Base-by-base conservation (phyloP, 148 eudicot genomes). In the Persicaria tinctoria region DNA sequence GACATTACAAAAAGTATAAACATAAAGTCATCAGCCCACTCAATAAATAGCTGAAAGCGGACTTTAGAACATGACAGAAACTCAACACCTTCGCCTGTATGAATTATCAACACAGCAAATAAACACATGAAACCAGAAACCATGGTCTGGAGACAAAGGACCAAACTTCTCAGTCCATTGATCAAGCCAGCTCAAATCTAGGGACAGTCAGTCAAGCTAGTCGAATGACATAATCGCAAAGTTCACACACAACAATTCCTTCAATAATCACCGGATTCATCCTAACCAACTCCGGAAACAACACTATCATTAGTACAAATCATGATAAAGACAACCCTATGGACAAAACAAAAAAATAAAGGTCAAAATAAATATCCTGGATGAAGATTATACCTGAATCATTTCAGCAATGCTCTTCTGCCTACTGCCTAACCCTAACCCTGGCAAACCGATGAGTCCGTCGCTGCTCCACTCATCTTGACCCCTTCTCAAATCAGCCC, bases 341-440 rank as follows among this genome's bases (percentile, higher is more conserved):
- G 3, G 8, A 50, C 7, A 5, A 60, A 0, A 20, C 66, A 18
- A 23, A 18, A 56, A n/a, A 56, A 23, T 23, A 16, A 3, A 45
- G 46, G 2, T 4, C 18, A 48, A 38, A 11, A 41, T 4, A 6
- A 75, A 12, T 6, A 12, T 72, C 11, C 64, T 59, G 38, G 3
- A 11, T 23, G 10, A 76, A 47, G 69, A 20, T 45, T 73, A 71
- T 72, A 92, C 97, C 97, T 92, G 97, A 80, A 90, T 72, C 72
- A 90, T 84, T 75, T 87, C 95, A 62, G 91, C 91, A 80, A 90
- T 85, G 79, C 95, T 88, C 76, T 87, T 92, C 83, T 87, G 89
- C 82, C 86, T 79, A 79, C 87, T 83, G 13, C 90, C 91, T 60
- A 92, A 79, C 7, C 91, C 97, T 54, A 89, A 83, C 50, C 93